Conservation (phyloP, 441 rosid species). For the Syzygium syzygioides region DNA sequence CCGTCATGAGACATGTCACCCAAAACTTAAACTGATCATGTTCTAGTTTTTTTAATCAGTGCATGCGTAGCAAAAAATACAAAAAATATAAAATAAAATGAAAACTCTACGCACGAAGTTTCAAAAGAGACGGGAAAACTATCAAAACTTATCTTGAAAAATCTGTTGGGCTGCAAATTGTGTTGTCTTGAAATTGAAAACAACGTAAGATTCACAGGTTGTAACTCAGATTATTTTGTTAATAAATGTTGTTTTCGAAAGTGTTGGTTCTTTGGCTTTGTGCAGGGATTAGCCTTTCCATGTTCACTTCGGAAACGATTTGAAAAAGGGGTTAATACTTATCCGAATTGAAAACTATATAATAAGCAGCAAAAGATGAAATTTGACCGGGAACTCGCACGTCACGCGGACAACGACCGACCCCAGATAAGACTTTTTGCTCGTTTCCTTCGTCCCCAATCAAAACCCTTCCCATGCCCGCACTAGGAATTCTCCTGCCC, state of each 20-base stretch:
- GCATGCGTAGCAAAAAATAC: neutral
- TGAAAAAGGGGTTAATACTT: neutral
- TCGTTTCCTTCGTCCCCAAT: neutral
- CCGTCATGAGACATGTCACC: neutral
- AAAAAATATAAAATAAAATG: no score
- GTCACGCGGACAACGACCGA: neutral
- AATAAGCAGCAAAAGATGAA: neutral
- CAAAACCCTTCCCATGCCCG: neutral
- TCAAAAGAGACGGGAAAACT: neutral
- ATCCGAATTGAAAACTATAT: neutral
- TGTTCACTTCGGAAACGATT: neutral
- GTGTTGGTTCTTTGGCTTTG: neutral
- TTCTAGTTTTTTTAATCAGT: neutral
- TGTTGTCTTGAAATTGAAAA: neutral
- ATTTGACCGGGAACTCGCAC: neutral
- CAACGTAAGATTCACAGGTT: neutral
- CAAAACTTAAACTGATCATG: neutral
- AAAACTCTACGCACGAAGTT: neutral
- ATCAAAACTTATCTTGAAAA: neutral
- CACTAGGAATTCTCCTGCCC: neutral
- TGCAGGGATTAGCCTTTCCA: neutral
- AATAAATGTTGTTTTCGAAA: neutral
- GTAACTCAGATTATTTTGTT: neutral
- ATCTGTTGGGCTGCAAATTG: neutral
- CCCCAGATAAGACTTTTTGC: neutral